These are phyloP conservation scores for Geranomyces variabilis DNA, from an alignment of 192 early-diverging fungal species.

Conservation along the genomic window DNA sequence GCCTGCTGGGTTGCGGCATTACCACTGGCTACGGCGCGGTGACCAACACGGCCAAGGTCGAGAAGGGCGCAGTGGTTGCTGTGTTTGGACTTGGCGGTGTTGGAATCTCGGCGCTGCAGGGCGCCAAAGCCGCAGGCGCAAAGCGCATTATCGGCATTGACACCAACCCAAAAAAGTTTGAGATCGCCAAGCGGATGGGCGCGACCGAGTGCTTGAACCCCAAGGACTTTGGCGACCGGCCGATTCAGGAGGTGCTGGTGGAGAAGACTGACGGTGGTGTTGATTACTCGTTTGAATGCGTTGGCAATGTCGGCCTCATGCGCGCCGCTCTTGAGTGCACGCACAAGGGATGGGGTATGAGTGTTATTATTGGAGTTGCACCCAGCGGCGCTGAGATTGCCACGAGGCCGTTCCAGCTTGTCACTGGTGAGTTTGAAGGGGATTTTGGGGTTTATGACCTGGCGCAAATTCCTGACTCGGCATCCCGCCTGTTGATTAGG, in stretches of 20 bases:
- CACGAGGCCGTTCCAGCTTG: constrained; percentile 95
- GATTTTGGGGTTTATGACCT: not conserved
- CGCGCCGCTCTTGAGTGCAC: constrained; percentile 86
- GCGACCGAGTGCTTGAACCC: constrained; percentile 91
- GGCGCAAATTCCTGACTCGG: not conserved
- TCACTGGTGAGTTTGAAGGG: constrained; percentile 64
- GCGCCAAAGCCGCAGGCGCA: constrained; percentile 57
- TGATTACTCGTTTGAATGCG: constrained; percentile 97
- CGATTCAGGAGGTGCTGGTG: constrained; percentile 82
- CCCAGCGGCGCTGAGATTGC: constrained; percentile 88
- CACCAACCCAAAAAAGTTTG: constrained; percentile 85
- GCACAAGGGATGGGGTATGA: constrained; percentile 85
- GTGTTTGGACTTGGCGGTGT: constrained; percentile 97
- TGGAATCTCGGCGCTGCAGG: constrained; percentile 88
- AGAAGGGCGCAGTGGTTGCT: constrained; percentile 70
- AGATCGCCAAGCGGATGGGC: constrained; percentile 76
- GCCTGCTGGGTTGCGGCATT: constrained; percentile 93
- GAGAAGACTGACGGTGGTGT: constrained; percentile 94
- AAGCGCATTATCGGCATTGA: constrained; percentile 88
- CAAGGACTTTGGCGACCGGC: constrained; percentile 71
- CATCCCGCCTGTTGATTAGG: constrained; percentile 48
- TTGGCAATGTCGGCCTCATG: constrained; percentile 91
- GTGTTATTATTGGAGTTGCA: constrained; percentile 88
- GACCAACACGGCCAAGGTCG: constrained; percentile 89
- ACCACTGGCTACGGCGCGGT: constrained; percentile 97